Evolutionary conservation across 768 basidiomycete species (phyloP).

Genomic region (Russula dissimulans): DNA sequence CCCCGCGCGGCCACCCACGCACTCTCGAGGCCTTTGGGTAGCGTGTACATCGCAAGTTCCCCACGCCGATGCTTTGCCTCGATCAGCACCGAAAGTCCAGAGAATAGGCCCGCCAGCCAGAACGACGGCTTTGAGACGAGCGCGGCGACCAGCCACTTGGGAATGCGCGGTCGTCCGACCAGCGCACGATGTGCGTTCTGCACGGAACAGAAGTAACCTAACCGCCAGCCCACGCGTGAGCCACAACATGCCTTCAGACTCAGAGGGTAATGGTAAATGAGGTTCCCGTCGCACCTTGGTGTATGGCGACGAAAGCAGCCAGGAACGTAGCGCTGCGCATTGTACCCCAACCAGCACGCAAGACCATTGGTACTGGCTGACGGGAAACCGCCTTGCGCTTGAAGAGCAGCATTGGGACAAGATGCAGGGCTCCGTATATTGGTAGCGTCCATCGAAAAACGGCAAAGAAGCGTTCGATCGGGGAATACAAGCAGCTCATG

Average conservation of each 20-base stretch:
- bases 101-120: constrained; percentile 62
- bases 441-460: constrained; percentile 82
- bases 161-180: constrained; percentile 23
- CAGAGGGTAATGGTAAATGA: not conserved
- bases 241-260: not conserved
- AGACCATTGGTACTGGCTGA: constrained; percentile 57
- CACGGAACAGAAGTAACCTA: constrained; percentile 45
- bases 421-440: constrained; percentile 82
- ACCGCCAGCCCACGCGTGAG: not conserved
- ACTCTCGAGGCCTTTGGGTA: constrained; percentile 87
- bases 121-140: constrained; percentile 63
- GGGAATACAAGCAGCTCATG: constrained; percentile 48
- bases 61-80: constrained; percentile 84
- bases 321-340: constrained; percentile 81
- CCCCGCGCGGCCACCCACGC: constrained; percentile 77
- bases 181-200: constrained; percentile 46
- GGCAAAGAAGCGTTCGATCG: constrained; percentile 60
- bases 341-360: constrained; percentile 61
- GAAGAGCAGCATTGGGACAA: constrained; percentile 80
- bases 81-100: constrained; percentile 72
- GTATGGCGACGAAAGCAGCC: constrained; percentile 71
- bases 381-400: constrained; percentile 56
- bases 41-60: constrained; percentile 86
- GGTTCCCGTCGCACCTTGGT: constrained; percentile 41
- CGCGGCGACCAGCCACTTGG: constrained; percentile 41